Evolutionary conservation across 192 early-diverging fungal species (phyloP).

Genomic region (Backusella circina): DNA sequence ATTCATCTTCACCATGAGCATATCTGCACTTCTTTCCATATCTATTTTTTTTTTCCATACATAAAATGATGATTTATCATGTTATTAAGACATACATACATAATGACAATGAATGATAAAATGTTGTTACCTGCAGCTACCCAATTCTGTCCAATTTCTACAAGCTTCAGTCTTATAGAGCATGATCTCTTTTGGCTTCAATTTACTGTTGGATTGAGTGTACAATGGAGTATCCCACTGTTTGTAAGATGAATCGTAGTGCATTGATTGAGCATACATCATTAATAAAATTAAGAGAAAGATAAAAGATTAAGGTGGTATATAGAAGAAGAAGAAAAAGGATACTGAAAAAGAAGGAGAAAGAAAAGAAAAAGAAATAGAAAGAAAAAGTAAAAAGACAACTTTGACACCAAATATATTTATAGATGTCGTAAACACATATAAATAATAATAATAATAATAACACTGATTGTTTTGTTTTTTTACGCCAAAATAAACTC

Average conservation of each 20-base stretch:
- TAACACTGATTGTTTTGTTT: neutral
- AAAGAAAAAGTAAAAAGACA: constrained; percentile 1
- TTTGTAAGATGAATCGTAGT: neutral
- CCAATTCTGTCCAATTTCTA: constrained; percentile 45
- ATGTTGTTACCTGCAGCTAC: constrained; percentile 35
- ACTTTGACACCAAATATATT: neutral
- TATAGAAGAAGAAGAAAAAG: neutral
- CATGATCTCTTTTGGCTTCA: constrained; percentile 33
- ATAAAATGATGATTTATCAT: neutral
- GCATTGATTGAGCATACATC: neutral
- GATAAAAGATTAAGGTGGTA: neutral
- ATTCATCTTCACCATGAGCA: constrained; percentile 81
- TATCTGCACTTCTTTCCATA: constrained; percentile 94
- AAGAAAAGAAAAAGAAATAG: neutral
- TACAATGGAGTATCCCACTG: neutral
- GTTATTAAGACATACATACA: neutral
- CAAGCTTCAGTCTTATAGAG: constrained; percentile 49
- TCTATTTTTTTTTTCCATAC: constrained; percentile 36
- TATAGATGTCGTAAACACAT: neutral
- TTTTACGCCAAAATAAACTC: neutral
- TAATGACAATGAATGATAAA: neutral
- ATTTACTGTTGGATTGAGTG: neutral
- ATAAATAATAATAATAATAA: neutral
- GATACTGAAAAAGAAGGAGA: neutral
- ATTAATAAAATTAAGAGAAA: neutral